phyloP scores from a whole-genome alignment of 768 basidiomycete species.

The Suillus subalutaceus region DNA sequence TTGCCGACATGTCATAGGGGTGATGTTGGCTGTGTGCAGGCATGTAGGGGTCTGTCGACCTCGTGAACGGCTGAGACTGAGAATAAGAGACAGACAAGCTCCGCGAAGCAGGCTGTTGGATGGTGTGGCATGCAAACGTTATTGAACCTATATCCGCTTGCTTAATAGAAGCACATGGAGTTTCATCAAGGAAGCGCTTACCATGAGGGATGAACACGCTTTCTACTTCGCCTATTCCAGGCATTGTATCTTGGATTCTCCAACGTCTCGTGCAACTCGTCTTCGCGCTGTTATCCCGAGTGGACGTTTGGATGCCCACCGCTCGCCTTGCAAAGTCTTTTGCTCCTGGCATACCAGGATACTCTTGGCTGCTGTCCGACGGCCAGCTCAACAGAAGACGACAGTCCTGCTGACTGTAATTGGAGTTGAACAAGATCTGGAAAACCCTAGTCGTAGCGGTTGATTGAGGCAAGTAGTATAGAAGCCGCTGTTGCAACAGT shows the following conservation, averaged over 20 bases:
- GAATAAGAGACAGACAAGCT: slow-evolving; percentile 20
- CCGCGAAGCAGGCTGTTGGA: slow-evolving; percentile 30
- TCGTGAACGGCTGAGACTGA: slow-evolving; percentile 28
- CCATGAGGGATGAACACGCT: slow-evolving; percentile 93
- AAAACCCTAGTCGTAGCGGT: slow-evolving; percentile 66
- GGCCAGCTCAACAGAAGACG: slow-evolving; percentile 77
- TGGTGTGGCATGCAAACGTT: slow-evolving; percentile 44
- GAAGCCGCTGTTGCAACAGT: slow-evolving; percentile 60
- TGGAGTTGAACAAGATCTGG: slow-evolving; percentile 69
- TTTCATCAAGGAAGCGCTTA: slow-evolving; percentile 46
- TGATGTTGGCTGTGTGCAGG: slow-evolving; percentile 27
- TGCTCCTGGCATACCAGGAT: slow-evolving; percentile 45
- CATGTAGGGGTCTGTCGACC: slow-evolving; percentile 30
- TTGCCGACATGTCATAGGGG: slow-evolving; percentile 30
- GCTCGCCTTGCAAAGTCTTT: slow-evolving; percentile 60
- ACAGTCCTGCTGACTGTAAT: slow-evolving; percentile 44
- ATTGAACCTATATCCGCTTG: slow-evolving; percentile 32
- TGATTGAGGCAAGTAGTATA: slow-evolving; percentile 54
- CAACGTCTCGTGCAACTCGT: slow-evolving; percentile 87
- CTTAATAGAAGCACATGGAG: slow-evolving; percentile 31
- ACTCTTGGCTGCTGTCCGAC: slow-evolving; percentile 51
- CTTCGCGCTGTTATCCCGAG: slow-evolving; percentile 69
- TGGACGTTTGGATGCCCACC: slow-evolving; percentile 58
- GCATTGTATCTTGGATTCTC: slow-evolving; percentile 70
- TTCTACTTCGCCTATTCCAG: slow-evolving; percentile 69